Conservation (phyloP, 140 eudicot genomes). For the Cichorium intybus region DNA sequence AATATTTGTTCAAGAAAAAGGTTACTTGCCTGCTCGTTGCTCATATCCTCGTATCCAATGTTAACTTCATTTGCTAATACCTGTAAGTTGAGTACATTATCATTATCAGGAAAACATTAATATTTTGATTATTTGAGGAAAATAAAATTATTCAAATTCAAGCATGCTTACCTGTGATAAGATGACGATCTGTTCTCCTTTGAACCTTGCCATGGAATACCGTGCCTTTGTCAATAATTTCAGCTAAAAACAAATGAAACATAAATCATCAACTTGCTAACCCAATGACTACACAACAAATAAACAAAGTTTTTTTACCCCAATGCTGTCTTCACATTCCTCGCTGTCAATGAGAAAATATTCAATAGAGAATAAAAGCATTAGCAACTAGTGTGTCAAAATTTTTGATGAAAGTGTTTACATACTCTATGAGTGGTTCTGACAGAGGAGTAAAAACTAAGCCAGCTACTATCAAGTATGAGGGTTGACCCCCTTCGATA, state of each 20-base stretch:
- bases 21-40: slow-evolving; percentile 81
- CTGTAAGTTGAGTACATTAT: slow-evolving; percentile 28
- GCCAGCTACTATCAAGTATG: slow-evolving; percentile 90
- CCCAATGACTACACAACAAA: not conserved
- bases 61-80: slow-evolving; percentile 93
- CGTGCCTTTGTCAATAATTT: slow-evolving; percentile 90
- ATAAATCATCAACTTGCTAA: slow-evolving; percentile 21
- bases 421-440: slow-evolving; percentile 94
- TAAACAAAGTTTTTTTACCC: slow-evolving; percentile 44
- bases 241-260: slow-evolving; percentile 42
- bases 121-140: no score
- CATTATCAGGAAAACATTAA: not conserved
- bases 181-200: slow-evolving; percentile 91
- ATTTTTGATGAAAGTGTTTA: not conserved
- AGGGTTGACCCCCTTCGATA: slow-evolving; percentile 89
- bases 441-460: slow-evolving; percentile 92
- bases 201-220: slow-evolving; percentile 75
- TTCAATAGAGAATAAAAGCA: slow-evolving; percentile 10
- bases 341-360: slow-evolving; percentile 48
- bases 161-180: slow-evolving; percentile 81
- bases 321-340: slow-evolving; percentile 86
- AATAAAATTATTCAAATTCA: no score
- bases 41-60: slow-evolving; percentile 90
- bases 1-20: not conserved
- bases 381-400: slow-evolving; percentile 1